Conservation (phyloP, 306 rosid genomes). For the Vigna radiata region DNA sequence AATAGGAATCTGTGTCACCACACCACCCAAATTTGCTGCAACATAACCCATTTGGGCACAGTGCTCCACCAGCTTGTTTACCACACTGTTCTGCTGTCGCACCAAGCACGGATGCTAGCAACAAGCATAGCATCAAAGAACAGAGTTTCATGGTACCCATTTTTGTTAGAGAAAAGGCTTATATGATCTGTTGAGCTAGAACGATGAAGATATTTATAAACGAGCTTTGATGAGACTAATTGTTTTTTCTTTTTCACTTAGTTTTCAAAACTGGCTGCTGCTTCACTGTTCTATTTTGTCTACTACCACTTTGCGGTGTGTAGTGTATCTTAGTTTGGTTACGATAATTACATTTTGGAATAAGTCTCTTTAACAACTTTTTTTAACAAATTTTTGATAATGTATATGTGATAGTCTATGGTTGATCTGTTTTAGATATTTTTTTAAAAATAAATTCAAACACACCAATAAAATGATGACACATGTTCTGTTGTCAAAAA, state of each 20-base stretch:
- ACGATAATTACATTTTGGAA: too few relatives aligned
- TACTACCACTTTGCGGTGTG: neutral
- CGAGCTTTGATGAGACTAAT: neutral
- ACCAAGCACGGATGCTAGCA: neutral
- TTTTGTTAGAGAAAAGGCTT: neutral
- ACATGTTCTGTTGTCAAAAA: too few relatives aligned
- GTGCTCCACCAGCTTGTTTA: slow-evolving; percentile 53
- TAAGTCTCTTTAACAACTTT: too few relatives aligned
- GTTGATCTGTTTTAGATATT: too few relatives aligned
- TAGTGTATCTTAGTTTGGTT: neutral
- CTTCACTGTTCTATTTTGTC: neutral
- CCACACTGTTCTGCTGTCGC: slow-evolving; percentile 60
- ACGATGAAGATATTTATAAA: slow-evolving; percentile 30
- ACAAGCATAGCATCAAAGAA: neutral
- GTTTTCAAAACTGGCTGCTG: slow-evolving; percentile 40
- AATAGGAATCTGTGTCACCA: slow-evolving; percentile 44
- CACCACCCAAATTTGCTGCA: slow-evolving; percentile 63
- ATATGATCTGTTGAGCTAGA: neutral
- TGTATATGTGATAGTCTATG: too few relatives aligned
- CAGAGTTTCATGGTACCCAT: slow-evolving; percentile 38
- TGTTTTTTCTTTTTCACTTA: neutral
- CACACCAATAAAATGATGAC: too few relatives aligned
- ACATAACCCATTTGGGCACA: slow-evolving; percentile 55
- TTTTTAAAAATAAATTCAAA: too few relatives aligned
- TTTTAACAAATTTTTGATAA: too few relatives aligned